Conservation (phyloP, 2,329 filamentous ascomycete species). For the Rugonectria rugulosa region DNA sequence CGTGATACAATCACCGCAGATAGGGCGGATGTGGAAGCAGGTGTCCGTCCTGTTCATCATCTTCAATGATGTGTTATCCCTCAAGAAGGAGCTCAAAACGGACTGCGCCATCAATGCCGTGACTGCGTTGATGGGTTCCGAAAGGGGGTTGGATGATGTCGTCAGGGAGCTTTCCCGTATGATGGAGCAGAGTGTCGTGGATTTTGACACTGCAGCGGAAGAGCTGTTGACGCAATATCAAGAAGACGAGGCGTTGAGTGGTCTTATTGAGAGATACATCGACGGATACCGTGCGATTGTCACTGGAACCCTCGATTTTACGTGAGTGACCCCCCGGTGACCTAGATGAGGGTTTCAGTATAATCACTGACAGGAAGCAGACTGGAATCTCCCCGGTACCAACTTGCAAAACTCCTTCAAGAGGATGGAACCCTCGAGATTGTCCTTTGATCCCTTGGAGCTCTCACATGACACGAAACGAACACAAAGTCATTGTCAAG, state of each 20-base stretch:
- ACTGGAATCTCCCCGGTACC: slow-evolving; percentile 44
- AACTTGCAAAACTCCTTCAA: slow-evolving; percentile 38
- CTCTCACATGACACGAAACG: background rate
- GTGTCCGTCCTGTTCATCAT: slow-evolving; percentile 34
- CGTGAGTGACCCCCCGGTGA: slow-evolving; percentile 33
- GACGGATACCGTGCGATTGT: slow-evolving; percentile 42
- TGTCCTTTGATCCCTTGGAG: slow-evolving; percentile 34
- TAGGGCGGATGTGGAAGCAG: slow-evolving; percentile 33
- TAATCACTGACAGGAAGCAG: slow-evolving; percentile 32
- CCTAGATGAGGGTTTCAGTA: background rate
- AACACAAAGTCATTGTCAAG: background rate
- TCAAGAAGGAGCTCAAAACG: slow-evolving; percentile 43
- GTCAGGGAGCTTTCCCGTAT: slow-evolving; percentile 33
- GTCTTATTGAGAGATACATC: slow-evolving; percentile 34
- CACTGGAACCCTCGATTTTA: slow-evolving; percentile 44
- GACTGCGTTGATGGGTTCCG: slow-evolving; percentile 34
- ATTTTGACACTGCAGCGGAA: slow-evolving; percentile 35
- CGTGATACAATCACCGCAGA: slow-evolving; percentile 14
- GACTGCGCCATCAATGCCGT: slow-evolving; percentile 42
- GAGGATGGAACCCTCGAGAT: slow-evolving; percentile 45
- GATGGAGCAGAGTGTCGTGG: slow-evolving; percentile 30
- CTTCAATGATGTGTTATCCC: slow-evolving; percentile 43
- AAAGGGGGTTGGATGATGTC: slow-evolving; percentile 30
- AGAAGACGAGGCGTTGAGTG: slow-evolving; percentile 18
- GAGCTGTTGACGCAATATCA: slow-evolving; percentile 17